Base-by-base conservation (phyloP, 2,329 filamentous ascomycete species). In the Sporothrix pseudoabietina region DNA sequence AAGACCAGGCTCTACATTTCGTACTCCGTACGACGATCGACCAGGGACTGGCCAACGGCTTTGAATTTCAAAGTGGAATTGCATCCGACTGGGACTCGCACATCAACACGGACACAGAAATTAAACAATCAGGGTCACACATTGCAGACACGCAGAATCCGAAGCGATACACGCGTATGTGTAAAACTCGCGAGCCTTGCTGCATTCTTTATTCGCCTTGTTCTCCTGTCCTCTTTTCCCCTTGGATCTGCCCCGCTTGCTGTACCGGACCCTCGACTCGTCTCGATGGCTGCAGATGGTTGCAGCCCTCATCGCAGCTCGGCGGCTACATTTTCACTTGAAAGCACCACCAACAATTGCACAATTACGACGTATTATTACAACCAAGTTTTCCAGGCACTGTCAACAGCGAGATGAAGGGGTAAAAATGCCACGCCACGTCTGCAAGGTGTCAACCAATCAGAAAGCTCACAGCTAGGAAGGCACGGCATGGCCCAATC, bases 371-470 rank as follows among this genome's bases (percentile, higher is more conserved):
- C 10, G 41, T 9, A 47, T 14, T 16, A 19, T 19, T 12, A 6
- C 44, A 16, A 2, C 44, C 44, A 16, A 14, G 14, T 14, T 49
- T 49, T 2, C 44, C 44, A 49, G 65, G 47, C 47, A 30, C 68
- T 44, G 68, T 57, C 52, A 41, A 44, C 49, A 44, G 52, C 35
- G 68, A 70, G 66, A 69, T 69, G 68, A 70, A 69, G 52, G 52
- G 52, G 66, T 4, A 57, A 26, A 19, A 19, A 39, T 35, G 30
- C 68, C 52, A 57, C 35, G 35, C 49, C 68, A 44, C 30, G 9
- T 35, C 47, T 54, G 30, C 44, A 32, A 35, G 32, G 16, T 26
- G 30, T 22, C 30, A 19, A 14, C 68, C 68, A 70, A 70, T 47
- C 68, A 59, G 19, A 54, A 30, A 6, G 9, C 32, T 26, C 19